Base-by-base conservation (phyloP, 371 early-diverging fungal species). In the Mortierella sp. region DNA sequence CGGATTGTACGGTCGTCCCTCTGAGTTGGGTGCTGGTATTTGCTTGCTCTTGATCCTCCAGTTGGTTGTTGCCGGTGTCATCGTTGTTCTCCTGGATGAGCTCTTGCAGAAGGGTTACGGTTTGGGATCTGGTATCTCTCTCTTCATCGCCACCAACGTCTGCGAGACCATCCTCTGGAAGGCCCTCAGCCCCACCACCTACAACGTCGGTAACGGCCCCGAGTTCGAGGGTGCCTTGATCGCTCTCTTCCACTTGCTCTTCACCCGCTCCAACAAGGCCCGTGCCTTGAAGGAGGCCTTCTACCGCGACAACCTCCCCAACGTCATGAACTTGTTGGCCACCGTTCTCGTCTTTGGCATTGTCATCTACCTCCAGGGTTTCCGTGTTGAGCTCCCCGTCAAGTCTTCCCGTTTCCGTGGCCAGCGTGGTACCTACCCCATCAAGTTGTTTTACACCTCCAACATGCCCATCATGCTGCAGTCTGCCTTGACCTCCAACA, bases 51-150 rank as follows among this genome's bases (percentile, higher is more conserved):
- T 99, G 78, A 92, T 99, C 60, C 91, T 99, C 74, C 99, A 99
- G 93, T 91, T 99, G 73, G 96, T 98, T 77, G 94, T 99, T 83
- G 98, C 99, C 58, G 99, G 99, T 72, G 88, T 99, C 55, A 97
- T 99, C 80, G 97, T 98, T 78, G 97, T 99, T 90, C 91, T 99
- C 27, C 93, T 99, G 81, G 99, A 99, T 90, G 99, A 99, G 93
- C 94, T 99, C 82, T 93, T 99, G 78, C 99, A 99, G 91, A 99
- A 99, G 93, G 99, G 99, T n/a, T 99, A 99, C 87, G 99, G 99
- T 83, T 93, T 99, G 75, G 99, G 99, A 44, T 99, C 99, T 48
- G 99, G 99, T 82, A 99, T 99, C 87, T 98, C 99, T 81, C 93
- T 99, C 82, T 99, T 99, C 88, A 99, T 99, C 91, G 99, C 99